Conservation (phyloP, 495 filamentous ascomycete species). For the Neurospora sp. region DNA sequence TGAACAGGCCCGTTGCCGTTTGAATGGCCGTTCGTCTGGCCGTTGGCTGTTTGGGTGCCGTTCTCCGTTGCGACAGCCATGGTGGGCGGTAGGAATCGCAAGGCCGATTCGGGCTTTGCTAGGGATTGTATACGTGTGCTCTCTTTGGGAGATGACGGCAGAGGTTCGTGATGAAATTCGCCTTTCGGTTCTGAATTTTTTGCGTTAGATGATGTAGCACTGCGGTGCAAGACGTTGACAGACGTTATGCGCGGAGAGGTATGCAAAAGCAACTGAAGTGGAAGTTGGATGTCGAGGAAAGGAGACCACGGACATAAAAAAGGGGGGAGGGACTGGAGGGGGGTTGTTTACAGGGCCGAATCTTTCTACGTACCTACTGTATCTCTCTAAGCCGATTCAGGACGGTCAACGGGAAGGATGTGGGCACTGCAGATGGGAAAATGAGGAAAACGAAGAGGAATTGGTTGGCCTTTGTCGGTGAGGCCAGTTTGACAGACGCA, state of each 20-base stretch:
- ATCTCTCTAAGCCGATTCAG: background rate
- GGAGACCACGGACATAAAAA: background rate
- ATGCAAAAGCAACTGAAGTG: background rate
- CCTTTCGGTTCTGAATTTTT: background rate
- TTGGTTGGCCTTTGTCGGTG: background rate
- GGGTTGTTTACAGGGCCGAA: background rate
- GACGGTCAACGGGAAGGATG: background rate
- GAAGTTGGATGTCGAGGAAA: background rate
- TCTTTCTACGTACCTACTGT: background rate
- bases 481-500: background rate
- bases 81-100: background rate
- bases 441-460: background rate
- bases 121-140: background rate
- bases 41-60: conserved; percentile 5
- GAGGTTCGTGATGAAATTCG: background rate
- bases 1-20: conserved; percentile 8
- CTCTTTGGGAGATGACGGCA: background rate
- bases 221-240: background rate
- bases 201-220: background rate
- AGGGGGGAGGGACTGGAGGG: background rate
- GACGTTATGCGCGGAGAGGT: background rate
- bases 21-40: conserved; percentile 11
- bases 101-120: background rate
- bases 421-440: background rate
- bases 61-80: conserved; percentile 21